Evolutionary conservation across 176 grass and related monocot genomes (phyloP).

Genomic region (Juncus effusus): DNA sequence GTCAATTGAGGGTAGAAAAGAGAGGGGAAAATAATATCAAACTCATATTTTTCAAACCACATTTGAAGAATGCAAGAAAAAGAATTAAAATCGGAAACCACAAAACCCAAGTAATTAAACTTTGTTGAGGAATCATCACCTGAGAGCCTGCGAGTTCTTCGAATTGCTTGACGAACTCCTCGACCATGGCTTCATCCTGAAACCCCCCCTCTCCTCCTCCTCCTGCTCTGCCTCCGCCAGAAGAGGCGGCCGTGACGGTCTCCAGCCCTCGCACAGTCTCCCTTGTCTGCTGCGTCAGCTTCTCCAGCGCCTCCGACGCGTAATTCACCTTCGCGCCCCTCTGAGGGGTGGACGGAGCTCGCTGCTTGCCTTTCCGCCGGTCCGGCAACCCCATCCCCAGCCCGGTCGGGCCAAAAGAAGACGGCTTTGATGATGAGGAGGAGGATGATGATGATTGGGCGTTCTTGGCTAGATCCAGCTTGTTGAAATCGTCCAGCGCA

Average conservation of each 20-base stretch:
- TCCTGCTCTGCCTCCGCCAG: not conserved
- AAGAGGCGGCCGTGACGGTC: conserved; percentile 45
- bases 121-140: conserved; percentile 35
- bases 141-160: conserved; percentile 81
- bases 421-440: not conserved
- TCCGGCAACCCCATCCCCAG: conserved; percentile 70
- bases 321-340: conserved; percentile 34
- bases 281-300: conserved; percentile 78
- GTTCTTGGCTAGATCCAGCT: conserved; percentile 24
- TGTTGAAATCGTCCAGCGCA: conserved; percentile 37
- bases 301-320: conserved; percentile 88
- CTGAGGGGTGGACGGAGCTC: not conserved
- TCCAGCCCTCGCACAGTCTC: conserved; percentile 81
- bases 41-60: too few relatives aligned
- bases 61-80: too few relatives aligned
- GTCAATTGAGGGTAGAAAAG: too few relatives aligned
- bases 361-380: conserved; percentile 57
- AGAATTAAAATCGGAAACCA: too few relatives aligned
- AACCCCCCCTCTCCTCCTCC: conserved; percentile 28
- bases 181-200: conserved; percentile 80
- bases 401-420: conserved; percentile 22
- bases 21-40: too few relatives aligned
- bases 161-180: conserved; percentile 99
- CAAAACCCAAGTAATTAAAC: conserved; percentile 3
- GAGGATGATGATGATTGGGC: conserved; percentile 1